Evolutionary conservation across 139 green algal genomes (phyloP), one percentile per base, ranked within the genome.

Genomic region (Chlamydomonas sphaeroides): DNA sequence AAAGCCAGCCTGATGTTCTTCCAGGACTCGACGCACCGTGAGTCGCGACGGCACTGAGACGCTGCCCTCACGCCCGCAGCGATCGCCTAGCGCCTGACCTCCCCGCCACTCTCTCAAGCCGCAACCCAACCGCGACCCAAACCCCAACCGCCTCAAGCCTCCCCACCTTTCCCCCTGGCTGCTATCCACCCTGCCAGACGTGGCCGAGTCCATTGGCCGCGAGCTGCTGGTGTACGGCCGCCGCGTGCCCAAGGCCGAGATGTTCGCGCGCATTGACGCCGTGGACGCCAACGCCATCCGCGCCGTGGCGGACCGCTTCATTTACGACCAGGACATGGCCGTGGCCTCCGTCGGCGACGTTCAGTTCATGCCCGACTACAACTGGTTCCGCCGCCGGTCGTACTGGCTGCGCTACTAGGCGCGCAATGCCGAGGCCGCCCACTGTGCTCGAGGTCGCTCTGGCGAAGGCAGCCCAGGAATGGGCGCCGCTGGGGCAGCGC

Each of bases 251-350:
- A 96, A 95, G 89, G 94, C 95, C 4, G 97, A 99, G 90, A 89
- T 99, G 80, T 99, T 99, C 90, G 94, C 95, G 6, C 92, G 95
- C 83, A 99, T 99, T 80, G 97, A 99, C 76, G 94, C 96, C 38
- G 97, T 99, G 38, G 92, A 96, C 76, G 91, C 90, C 15, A 90
- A 94, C 56, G 93, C 93, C 20, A 87, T 99, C 33, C 95, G 96
- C 83, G 89, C 80, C 67, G 95, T 97, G 53, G 96, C 94, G 25
- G 88, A 97, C 68, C 91, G 94, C 49, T 98, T 98, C 90, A 95
- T 99, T 71, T 94, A 96, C 79, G 96, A 99, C 87, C 91, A 95
- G 78, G 87, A 99, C 65, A 83, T 98, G 38, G 97, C 94, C 5
- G 92, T 99, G 53, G 93, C 95, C 7, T 91, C 96, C 45, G 93